phyloP scores from a whole-genome alignment of 1,139 yeast species.

The Saccharomycopsis hybrid region DNA sequence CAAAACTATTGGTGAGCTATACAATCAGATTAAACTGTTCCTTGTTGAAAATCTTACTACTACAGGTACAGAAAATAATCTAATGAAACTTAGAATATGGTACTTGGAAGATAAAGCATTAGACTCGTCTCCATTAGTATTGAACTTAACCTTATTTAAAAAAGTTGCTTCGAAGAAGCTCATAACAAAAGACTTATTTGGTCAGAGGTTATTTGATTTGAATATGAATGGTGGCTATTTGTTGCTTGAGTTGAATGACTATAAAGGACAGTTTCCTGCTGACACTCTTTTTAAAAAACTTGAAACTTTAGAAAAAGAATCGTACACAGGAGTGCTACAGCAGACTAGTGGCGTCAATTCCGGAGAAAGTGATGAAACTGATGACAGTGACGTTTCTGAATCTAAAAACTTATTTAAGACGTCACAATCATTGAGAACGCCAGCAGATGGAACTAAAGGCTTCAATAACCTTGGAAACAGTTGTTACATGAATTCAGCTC shows the following conservation, averaged over 20 bases:
- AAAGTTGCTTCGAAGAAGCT: slow-evolving; percentile 7
- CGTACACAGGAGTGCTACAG: neutral
- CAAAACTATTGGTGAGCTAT: slow-evolving; percentile 24
- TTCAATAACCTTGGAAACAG: slow-evolving; percentile 83
- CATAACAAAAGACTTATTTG: slow-evolving; percentile 1
- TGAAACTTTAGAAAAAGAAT: slow-evolving; percentile 11
- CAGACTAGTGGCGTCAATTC: too few species aligned
- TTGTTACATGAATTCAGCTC: slow-evolving; percentile 94
- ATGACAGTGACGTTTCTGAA: slow-evolving; percentile 7
- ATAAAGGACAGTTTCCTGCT: slow-evolving; percentile 13
- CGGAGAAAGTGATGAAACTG: slow-evolving; percentile 2
- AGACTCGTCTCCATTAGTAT: slow-evolving; percentile 5
- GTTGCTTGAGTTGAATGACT: slow-evolving; percentile 16
- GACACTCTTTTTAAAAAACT: slow-evolving; percentile 12
- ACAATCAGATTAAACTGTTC: slow-evolving; percentile 22
- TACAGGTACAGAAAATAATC: neutral
- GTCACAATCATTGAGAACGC: too few species aligned
- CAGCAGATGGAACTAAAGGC: slow-evolving; percentile 59
- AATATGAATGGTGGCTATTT: slow-evolving; percentile 14
- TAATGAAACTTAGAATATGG: slow-evolving; percentile 14
- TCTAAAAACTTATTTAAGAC: slow-evolving; percentile 18
- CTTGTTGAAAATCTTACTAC: slow-evolving; percentile 1
- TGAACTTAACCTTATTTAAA: slow-evolving; percentile 11
- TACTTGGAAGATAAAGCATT: slow-evolving; percentile 7
- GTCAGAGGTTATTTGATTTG: neutral